Base-by-base conservation (phyloP, 2,329 filamentous ascomycete genomes). In the Hysterium pulicare region DNA sequence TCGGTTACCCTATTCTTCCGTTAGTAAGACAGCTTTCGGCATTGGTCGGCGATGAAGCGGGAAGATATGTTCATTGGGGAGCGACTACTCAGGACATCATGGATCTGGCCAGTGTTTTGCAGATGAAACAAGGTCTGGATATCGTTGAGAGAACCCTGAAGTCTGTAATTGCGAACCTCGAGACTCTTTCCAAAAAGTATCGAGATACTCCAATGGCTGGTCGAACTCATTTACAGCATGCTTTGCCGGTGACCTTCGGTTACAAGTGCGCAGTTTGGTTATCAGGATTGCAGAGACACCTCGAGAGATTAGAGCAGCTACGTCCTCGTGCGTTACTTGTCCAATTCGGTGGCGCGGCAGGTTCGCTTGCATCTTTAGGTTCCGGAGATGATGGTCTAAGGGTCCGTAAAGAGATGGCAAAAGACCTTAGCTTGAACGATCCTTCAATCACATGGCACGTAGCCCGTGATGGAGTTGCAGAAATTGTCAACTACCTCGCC, bases 11-110 rank as follows among this genome's bases (percentile, higher is more conserved):
- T 0, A 75, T 79, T 7, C 62, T 79, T 0, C 73, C 74, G 1
- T 51, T 79, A 10, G 71, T 78, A 2, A 64, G 70, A 26, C 76
- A 78, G 44, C 56, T 78, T 19, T 68, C 68, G 1, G 59, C 62
- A 21, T 56, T 56, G 28, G 61, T 62, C 15, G 61, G 64, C 3
- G 62, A 68, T 2, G 62, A 62, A 53, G 61, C 57, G 13, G 61
- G 62, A 21, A 50, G 70, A 45, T 79, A 77, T 49, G 71, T 80
- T 9, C 77, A 80, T 53, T 79, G 77, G 76, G 77, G 77, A 7
- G 76, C 77, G 2, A 80, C 77, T 0, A 81, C 77, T 0, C 77
- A 81, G 48, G 77, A 81, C 49, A 79, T 80, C 44, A 79, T 79
- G 76, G 77, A 80, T 47, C 62, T 72, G 0, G 77, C 76, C 0